Percentiles rank a stretch among this genome's conserved stretches.
phyloP scores from a whole-genome alignment of 169 alveolate species.

The Cyclospora cayetanensis region DNA sequence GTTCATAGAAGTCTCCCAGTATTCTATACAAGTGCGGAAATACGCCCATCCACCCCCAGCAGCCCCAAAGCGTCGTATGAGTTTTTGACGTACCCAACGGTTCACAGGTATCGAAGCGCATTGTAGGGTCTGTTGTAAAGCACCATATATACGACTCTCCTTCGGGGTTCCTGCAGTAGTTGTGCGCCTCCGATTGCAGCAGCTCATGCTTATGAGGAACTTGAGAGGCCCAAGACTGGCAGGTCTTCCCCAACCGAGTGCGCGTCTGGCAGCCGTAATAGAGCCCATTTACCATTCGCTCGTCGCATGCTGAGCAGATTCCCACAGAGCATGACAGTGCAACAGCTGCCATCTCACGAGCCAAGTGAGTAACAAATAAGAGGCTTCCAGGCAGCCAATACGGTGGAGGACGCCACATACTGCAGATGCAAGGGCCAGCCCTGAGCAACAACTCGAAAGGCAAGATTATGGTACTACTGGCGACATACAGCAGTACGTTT shows the following conservation, averaged over 20 bases:
- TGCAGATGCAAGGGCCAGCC: too few species aligned
- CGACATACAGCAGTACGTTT: background rate
- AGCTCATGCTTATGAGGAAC: constrained; percentile 27
- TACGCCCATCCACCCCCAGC: too few species aligned
- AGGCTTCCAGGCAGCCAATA: too few species aligned
- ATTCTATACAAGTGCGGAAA: too few species aligned
- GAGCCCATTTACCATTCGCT: background rate
- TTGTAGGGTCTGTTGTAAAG: constrained; percentile 50
- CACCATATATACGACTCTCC: constrained; percentile 17
- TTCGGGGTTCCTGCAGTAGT: constrained; percentile 57
- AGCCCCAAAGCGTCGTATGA: too few species aligned
- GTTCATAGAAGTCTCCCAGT: too few species aligned
- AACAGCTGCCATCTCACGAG: too few species aligned
- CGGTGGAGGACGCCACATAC: too few species aligned
- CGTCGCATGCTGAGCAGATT: constrained; percentile 1
- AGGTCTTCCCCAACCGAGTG: constrained; percentile 35
- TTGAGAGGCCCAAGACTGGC: constrained; percentile 44
- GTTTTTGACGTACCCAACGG: constrained; percentile 32
- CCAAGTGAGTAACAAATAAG: too few species aligned
- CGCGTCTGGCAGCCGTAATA: constrained; percentile 39
- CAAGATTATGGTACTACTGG: too few species aligned
- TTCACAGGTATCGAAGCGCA: constrained; percentile 34
- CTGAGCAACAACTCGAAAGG: too few species aligned
- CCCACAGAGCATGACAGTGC: too few species aligned
- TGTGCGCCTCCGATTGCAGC: background rate